Conservation (phyloP, 2,329 filamentous ascomycete species). For the Fusarium pilosicola region DNA sequence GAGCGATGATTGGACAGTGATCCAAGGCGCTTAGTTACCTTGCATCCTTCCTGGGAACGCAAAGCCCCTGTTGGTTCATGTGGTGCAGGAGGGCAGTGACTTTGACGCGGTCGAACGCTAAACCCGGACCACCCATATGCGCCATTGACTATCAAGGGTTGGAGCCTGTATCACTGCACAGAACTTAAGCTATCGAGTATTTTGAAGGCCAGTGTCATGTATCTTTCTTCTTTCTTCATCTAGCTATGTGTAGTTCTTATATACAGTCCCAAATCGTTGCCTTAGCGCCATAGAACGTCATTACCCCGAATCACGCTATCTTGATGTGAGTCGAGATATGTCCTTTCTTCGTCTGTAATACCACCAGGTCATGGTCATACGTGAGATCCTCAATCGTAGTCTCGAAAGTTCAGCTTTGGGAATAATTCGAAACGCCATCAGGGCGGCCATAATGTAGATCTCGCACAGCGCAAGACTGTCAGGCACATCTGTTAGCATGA, state of each 20-base stretch:
- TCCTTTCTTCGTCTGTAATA: constrained; percentile 36
- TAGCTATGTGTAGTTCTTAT: not conserved
- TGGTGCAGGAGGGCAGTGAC: not conserved
- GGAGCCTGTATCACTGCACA: not conserved
- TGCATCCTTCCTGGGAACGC: not conserved
- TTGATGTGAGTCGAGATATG: constrained; percentile 18
- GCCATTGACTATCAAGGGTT: too few species aligned
- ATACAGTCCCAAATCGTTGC: not conserved
- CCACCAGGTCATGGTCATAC: constrained; percentile 35
- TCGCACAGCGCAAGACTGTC: constrained; percentile 34
- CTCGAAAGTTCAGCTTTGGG: constrained; percentile 26
- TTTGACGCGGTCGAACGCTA: not conserved
- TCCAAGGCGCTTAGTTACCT: too few species aligned
- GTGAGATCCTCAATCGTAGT: constrained; percentile 32
- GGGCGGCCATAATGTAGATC: constrained; percentile 28
- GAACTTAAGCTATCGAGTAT: not conserved
- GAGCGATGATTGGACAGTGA: fast-evolving
- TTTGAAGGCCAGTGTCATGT: not conserved
- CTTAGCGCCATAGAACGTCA: not conserved
- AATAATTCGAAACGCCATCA: constrained; percentile 25
- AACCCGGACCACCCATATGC: too few species aligned
- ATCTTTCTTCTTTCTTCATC: not conserved
- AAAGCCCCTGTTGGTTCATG: not conserved
- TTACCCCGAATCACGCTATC: not conserved
- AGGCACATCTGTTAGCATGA: not conserved